These are phyloP conservation scores for Chamaenerion angustifolium DNA, from an alignment of 345 rosid genomes.

Conservation along the genomic window DNA sequence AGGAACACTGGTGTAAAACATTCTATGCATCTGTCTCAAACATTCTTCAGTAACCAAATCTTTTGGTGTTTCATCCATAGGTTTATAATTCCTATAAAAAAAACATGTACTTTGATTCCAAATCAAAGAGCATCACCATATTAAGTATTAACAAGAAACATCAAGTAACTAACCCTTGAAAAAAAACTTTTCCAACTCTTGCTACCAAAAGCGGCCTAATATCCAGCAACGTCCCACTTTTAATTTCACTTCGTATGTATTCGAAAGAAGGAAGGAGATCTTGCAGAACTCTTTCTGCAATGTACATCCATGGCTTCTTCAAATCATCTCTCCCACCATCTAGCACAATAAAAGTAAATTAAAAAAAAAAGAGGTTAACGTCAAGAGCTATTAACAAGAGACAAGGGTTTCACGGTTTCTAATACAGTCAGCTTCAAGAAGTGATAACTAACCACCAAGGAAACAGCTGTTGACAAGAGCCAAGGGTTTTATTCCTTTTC, in stretches of 20 bases:
- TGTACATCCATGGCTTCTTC: conserved; percentile 21
- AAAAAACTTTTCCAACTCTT: conserved; percentile 40
- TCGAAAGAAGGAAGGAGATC: conserved; percentile 31
- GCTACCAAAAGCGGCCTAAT: conserved; percentile 35
- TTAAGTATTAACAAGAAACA: not conserved
- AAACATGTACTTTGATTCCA: not conserved
- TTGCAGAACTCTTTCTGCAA: conserved; percentile 34
- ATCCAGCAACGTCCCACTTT: conserved; percentile 7
- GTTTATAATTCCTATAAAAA: conserved; percentile 17
- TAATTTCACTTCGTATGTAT: conserved; percentile 14
- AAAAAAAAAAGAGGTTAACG: not conserved
- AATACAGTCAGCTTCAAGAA: not conserved
- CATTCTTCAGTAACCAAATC: conserved; percentile 16
- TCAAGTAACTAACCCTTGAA: conserved; percentile 23
- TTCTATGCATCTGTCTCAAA: conserved; percentile 13
- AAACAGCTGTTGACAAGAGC: conserved; percentile 19
- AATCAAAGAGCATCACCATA: not conserved
- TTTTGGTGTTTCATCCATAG: conserved; percentile 10
- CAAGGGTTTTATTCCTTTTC: conserved; percentile 17
- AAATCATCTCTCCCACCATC: conserved; percentile 7
- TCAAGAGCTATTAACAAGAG: not conserved
- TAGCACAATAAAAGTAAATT: not conserved
- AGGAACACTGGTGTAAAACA: conserved; percentile 29
- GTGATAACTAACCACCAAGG: conserved; percentile 15
- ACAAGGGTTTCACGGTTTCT: no score